Evolutionary conservation across 345 rosid species (phyloP).

Genomic region (Populus simonii): DNA sequence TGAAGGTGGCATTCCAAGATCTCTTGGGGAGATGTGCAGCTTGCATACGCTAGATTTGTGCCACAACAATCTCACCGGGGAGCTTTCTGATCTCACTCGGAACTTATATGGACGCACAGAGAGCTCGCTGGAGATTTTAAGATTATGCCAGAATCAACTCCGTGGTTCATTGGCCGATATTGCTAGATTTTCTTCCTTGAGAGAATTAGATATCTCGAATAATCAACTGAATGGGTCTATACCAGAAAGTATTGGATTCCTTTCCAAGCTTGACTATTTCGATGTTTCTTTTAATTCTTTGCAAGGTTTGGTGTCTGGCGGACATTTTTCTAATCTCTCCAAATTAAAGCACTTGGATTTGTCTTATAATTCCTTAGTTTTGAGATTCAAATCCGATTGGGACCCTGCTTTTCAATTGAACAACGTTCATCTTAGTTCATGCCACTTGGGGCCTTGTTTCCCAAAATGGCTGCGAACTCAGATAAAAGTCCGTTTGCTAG

Average conservation of each 20-base stretch:
- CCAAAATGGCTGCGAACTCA: constrained; percentile 34
- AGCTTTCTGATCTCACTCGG: not conserved
- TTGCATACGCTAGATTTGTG: constrained; percentile 11
- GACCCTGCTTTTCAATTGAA: constrained; percentile 27
- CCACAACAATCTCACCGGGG: constrained; percentile 6
- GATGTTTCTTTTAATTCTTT: constrained; percentile 19
- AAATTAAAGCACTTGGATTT: not conserved
- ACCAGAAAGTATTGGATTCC: constrained; percentile 8
- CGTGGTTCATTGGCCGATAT: constrained; percentile 19
- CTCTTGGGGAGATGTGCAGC: constrained; percentile 14
- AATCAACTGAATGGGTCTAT: constrained; percentile 13
- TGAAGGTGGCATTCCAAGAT: constrained; percentile 11
- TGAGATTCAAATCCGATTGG: constrained; percentile 24
- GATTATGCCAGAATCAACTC: constrained; percentile 9
- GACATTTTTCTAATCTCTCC: constrained; percentile 28
- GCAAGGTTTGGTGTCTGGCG: constrained; percentile 19
- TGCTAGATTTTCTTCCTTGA: constrained; percentile 7
- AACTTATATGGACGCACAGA: constrained; percentile 16
- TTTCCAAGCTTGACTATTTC: constrained; percentile 1
- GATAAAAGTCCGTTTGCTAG: not conserved
- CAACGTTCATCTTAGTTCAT: not conserved
- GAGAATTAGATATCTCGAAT: not conserved
- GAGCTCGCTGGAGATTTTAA: constrained; percentile 17
- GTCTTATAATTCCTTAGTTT: constrained; percentile 16
- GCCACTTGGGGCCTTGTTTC: constrained; percentile 30